A percentile compares a stretch with the other conserved stretches of the same genome.
These are phyloP conservation scores for Escallonia rubra DNA, from an alignment of 129 eudicot genomes.

Conservation along the genomic window DNA sequence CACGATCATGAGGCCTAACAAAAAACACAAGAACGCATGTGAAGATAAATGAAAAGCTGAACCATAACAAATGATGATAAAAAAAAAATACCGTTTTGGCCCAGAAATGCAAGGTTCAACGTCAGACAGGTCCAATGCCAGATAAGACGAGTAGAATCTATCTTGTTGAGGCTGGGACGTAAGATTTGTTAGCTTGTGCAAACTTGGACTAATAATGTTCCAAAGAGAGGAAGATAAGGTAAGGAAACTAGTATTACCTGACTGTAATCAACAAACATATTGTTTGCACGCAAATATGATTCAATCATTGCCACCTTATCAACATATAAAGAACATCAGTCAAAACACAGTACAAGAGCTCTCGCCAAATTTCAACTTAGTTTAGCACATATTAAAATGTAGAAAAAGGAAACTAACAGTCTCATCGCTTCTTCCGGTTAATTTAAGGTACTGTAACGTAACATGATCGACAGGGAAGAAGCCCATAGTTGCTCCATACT, in stretches of 20 bases:
- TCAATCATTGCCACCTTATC: slow-evolving; percentile 86
- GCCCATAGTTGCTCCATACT: slow-evolving; percentile 99
- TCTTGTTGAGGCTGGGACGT: slow-evolving; percentile 78
- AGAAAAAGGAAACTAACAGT: slow-evolving; percentile 48
- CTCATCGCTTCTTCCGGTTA: slow-evolving; percentile 97
- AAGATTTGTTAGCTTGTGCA: not conserved
- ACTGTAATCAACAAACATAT: slow-evolving; percentile 95
- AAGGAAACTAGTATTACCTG: slow-evolving; percentile 48
- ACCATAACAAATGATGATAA: not conserved
- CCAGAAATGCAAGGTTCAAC: slow-evolving; percentile 96
- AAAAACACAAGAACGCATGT: not conserved
- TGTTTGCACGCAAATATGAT: slow-evolving; percentile 92
- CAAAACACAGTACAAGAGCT: not conserved
- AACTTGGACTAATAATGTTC: not conserved
- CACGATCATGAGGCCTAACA: slow-evolving; percentile 95
- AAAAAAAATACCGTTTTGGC: slow-evolving; percentile 69
- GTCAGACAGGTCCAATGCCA: slow-evolving; percentile 68
- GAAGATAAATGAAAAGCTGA: not conserved
- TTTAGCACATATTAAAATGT: not conserved
- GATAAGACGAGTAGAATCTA: slow-evolving; percentile 70
- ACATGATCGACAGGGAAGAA: slow-evolving; percentile 98
- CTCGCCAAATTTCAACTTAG: not conserved
- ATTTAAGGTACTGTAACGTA: slow-evolving; percentile 80
- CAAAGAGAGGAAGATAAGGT: not conserved
- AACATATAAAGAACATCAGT: slow-evolving; percentile 1